These are phyloP conservation scores for Vitis riparia DNA, from an alignment of 164 flowering plant species.

Conservation along the genomic window DNA sequence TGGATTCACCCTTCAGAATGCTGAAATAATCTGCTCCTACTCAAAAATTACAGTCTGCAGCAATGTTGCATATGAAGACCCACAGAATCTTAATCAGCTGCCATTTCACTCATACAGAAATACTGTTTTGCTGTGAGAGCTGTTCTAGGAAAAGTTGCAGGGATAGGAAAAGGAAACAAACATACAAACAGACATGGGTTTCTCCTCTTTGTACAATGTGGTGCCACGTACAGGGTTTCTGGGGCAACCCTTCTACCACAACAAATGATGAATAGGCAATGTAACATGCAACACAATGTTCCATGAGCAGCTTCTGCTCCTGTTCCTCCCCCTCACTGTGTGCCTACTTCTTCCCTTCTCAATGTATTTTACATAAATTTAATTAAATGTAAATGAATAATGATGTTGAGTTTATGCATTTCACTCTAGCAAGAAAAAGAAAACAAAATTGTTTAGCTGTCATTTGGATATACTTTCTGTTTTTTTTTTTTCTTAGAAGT, in stretches of 20 bases:
- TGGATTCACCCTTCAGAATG: slow-evolving; percentile 71
- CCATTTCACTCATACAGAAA: not conserved
- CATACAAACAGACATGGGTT: not conserved
- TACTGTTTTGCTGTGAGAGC: not conserved
- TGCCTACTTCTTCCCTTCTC: no score
- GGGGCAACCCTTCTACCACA: not conserved
- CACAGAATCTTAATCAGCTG: slow-evolving; percentile 1
- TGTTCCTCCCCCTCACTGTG: no score
- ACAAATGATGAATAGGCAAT: no score
- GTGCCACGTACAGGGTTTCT: not conserved
- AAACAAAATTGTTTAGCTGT: no score
- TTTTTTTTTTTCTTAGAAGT: no score
- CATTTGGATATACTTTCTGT: no score
- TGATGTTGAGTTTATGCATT: no score
- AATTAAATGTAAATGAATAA: no score
- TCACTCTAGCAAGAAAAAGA: no score
- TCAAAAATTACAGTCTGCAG: slow-evolving; percentile 62
- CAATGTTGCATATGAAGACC: slow-evolving; percentile 41
- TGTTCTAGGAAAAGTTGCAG: not conserved
- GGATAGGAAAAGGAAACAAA: not conserved
- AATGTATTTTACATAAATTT: no score
- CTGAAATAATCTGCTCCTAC: slow-evolving; percentile 33
- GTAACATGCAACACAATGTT: no score
- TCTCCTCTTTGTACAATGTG: slow-evolving; percentile 9
- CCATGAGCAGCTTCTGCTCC: no score